Percentiles rank a stretch among this genome's conserved stretches.
phyloP scores from a whole-genome alignment of 768 basidiomycete species.

The Leccinum pellstonianum region DNA sequence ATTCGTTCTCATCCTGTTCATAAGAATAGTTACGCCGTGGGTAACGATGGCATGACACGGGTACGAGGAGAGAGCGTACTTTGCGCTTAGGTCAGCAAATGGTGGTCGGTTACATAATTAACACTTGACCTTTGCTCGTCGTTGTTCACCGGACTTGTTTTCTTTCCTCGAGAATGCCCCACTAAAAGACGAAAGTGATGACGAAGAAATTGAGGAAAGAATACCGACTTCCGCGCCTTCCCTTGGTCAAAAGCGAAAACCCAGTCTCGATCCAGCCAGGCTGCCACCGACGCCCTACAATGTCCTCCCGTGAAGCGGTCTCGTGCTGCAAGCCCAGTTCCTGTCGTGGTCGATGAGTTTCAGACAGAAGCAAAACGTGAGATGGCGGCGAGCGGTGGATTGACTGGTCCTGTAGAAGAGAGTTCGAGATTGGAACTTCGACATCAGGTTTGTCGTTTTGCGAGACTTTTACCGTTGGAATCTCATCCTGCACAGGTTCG shows the following conservation, averaged over 20 bases:
- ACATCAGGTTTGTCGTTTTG: constrained; percentile 57
- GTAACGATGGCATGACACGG: too few species aligned
- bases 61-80: too few species aligned
- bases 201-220: constrained; percentile 15
- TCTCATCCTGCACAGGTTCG: constrained; percentile 58
- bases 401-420: constrained; percentile 70
- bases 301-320: constrained; percentile 52
- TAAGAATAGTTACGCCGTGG: too few species aligned
- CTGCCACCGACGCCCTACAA: constrained; percentile 18
- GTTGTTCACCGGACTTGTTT: constrained; percentile 27
- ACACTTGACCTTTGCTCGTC: background rate
- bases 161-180: constrained; percentile 29
- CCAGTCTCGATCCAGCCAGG: constrained; percentile 10
- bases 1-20: too few species aligned
- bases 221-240: background rate
- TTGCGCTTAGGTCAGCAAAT: too few species aligned
- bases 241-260: constrained; percentile 26
- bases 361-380: constrained; percentile 93
- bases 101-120: background rate
- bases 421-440: constrained; percentile 72
- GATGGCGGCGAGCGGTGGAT: constrained; percentile 82
- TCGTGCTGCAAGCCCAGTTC: constrained; percentile 60
- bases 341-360: constrained; percentile 89
- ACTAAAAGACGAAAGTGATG: constrained; percentile 27
- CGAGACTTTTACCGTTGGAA: background rate